phyloP scores from a whole-genome alignment of 2,329 filamentous ascomycete species.

The Microsporum audouinii region DNA sequence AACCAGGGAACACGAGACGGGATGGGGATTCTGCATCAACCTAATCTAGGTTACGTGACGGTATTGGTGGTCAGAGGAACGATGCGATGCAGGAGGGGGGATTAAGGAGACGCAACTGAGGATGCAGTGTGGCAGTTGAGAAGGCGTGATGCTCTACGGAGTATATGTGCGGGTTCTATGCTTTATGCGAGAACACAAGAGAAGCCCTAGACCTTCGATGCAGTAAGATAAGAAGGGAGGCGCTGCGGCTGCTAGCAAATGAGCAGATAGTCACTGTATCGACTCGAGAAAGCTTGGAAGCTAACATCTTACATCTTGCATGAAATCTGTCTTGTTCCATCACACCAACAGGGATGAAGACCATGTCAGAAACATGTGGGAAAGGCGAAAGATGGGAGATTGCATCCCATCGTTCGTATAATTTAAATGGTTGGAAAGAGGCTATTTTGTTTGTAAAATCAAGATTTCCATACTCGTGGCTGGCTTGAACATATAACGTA shows the following conservation, averaged over 20 bases:
- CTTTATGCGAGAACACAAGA: not conserved
- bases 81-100: not conserved
- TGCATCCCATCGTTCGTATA: not conserved
- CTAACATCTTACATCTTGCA: not conserved
- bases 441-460: not conserved
- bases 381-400: not conserved
- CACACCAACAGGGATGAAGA: slow-evolving; percentile 1
- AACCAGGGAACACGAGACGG: not conserved
- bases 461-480: slow-evolving; percentile 1
- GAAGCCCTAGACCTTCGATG: not conserved
- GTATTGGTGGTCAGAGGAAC: not conserved
- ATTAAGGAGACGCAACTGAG: not conserved
- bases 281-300: not conserved
- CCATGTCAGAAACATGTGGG: slow-evolving; percentile 3
- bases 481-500: not conserved
- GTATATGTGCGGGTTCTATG: not conserved
- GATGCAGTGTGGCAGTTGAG: not conserved
- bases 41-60: not conserved
- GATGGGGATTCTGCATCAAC: slow-evolving; percentile 2
- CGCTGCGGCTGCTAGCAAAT: not conserved
- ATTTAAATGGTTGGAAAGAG: not conserved
- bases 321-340: not conserved
- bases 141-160: not conserved
- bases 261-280: not conserved
- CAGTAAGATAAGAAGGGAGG: not conserved